Conservation (phyloP, 2,329 filamentous ascomycete genomes). For the Fusarium praegraminearum region DNA sequence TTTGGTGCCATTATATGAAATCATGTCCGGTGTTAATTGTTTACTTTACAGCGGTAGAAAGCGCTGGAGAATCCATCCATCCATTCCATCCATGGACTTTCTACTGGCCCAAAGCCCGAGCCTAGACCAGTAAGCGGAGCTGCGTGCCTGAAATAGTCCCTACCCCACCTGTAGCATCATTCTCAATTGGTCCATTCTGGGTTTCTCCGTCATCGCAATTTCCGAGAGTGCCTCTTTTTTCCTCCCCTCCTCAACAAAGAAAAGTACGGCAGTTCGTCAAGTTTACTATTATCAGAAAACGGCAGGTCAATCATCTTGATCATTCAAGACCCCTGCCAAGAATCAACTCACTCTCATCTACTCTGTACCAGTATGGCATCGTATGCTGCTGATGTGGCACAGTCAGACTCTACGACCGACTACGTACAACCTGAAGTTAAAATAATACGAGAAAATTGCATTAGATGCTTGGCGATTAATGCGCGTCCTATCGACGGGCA, state of each 20-base stretch:
- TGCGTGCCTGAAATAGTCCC: constrained; percentile 36
- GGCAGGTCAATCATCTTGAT: constrained; percentile 18
- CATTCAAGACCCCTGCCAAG: constrained; percentile 19
- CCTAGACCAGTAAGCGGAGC: constrained; percentile 25
- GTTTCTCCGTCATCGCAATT: constrained; percentile 43
- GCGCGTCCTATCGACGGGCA: constrained; percentile 14
- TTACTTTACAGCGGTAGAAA: constrained; percentile 3
- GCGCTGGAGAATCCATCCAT: background rate
- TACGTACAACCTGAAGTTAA: constrained; percentile 18
- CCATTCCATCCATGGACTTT: background rate
- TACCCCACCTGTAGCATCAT: background rate
- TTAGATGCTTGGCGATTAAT: constrained; percentile 16
- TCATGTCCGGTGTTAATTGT: background rate
- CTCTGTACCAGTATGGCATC: too few species aligned
- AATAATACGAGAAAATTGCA: constrained; percentile 25
- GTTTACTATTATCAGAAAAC: constrained; percentile 18
- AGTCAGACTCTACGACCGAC: constrained; percentile 7
- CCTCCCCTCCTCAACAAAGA: constrained; percentile 9
- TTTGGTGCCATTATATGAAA: background rate
- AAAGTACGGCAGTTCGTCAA: constrained; percentile 3
- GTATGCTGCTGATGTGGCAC: background rate
- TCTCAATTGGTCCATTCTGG: constrained; percentile 31
- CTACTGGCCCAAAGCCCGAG: background rate
- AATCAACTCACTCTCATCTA: background rate
- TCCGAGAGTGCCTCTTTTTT: constrained; percentile 31